Evolutionary conservation across 2,329 filamentous ascomycete species (phyloP).

Genomic region (Shiraia sp.): DNA sequence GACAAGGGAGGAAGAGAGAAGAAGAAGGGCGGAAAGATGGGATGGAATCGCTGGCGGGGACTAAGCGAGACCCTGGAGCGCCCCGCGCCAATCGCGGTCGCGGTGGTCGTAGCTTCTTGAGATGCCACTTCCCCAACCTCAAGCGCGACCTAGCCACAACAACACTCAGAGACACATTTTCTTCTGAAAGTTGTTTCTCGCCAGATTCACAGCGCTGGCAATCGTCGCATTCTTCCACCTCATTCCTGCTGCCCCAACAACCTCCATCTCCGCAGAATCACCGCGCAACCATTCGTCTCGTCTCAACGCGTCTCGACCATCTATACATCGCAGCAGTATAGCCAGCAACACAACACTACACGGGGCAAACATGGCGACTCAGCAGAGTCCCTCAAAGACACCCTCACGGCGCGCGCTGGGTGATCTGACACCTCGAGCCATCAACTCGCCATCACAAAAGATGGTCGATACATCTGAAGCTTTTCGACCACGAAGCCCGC

Average conservation of each 20-base stretch:
- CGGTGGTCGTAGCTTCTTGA: constrained; percentile 10
- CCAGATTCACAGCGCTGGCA: constrained; percentile 1
- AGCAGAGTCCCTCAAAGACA: constrained; percentile 32
- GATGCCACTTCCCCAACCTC: constrained; percentile 22
- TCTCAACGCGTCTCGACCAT: constrained; percentile 26
- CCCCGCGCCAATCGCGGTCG: constrained; percentile 18
- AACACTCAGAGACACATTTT: constrained; percentile 10
- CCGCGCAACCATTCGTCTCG: constrained; percentile 8
- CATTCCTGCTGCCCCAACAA: background rate
- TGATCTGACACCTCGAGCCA: constrained; percentile 38
- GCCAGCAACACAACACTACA: constrained; percentile 29
- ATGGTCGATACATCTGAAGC: constrained; percentile 23
- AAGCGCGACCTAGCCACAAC: constrained; percentile 26
- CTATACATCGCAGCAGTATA: constrained; percentile 13
- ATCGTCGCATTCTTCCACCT: constrained; percentile 7
- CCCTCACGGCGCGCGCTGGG: constrained; percentile 41
- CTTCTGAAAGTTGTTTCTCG: constrained; percentile 3
- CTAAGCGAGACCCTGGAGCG: constrained; percentile 17
- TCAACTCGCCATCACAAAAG: constrained; percentile 37
- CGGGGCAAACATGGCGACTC: constrained; percentile 26
- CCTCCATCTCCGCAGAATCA: constrained; percentile 3
- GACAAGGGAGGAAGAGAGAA: too few relatives aligned
- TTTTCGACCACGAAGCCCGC: constrained; percentile 35
- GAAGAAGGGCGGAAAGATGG: too few relatives aligned
- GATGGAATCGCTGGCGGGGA: too few relatives aligned